Evolutionary conservation across 495 filamentous ascomycete genomes (phyloP), one percentile per base, ranked within the genome.

Genomic region (Penicillium ucsense): DNA sequence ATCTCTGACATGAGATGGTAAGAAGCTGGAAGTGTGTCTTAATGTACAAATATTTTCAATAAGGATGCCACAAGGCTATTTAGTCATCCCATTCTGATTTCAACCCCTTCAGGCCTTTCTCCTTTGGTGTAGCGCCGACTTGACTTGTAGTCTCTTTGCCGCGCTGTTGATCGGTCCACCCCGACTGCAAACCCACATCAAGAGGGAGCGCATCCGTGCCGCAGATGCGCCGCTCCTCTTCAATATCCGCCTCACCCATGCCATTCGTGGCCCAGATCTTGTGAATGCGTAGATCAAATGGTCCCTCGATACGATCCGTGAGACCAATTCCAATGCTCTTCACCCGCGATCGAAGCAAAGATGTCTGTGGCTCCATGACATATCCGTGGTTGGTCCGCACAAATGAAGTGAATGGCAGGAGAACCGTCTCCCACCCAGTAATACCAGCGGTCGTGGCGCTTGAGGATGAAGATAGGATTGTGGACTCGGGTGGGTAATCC

Each of bases 371-470:
- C 71, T 97, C 89, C 7, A 95, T 80, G 0, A 95, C 86, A 49
- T 82, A 76, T 11, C 92, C 92, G 56, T 89, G 74, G 63, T 95
- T 96, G 33, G 94, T 98, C 43, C 94, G 79, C 45, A 97, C 91
- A 63, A 98, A 97, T 39, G 94, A 85, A 61, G 82, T 82, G 73
- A 89, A 91, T 37, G 85, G 85, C 44, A 98, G 82, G 41, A 94
- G 58, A 28, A 96, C 78, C 6, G 89, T 94, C 73, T 98, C 89
- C 92, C 92, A 98, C 55, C 88, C 76, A 3, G 89, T 88, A 0
- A 84, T 80, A 34, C 68, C 68, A 20, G 68, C 64, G 0, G 67
- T 67, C 1, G 57, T 69, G 8, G 55, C 46, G 34, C 52, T 56
- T 30, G 60, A 53, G 11, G 57, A 58, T 12, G 65, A 61, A 12